Evolutionary conservation across 306 rosid genomes (phyloP), one percentile per base, ranked within the genome.

Genomic region (Fragaria ananassa): DNA sequence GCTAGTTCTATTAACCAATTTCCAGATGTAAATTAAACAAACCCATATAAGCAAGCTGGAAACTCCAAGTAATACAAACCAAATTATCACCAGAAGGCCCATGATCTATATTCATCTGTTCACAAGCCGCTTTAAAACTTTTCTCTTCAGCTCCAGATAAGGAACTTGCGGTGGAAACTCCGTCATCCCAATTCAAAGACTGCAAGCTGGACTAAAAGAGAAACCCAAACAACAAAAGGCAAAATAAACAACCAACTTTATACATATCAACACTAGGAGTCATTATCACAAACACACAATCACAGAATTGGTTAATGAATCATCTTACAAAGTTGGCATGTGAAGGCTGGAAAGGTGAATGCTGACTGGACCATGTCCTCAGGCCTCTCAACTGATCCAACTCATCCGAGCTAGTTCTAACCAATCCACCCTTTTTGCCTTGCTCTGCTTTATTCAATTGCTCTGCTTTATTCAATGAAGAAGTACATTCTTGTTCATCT

Each of bases 91-190:
- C 72, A 50, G 29, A 37, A 25, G 12, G 68, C 14, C n/a, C 54
- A 71, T 31, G 78, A 62, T 86, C 64, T 58, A 90, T 91, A 84
- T 83, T 87, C 85, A 85, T 86, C 65, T 85, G 88, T 73, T 86
- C 97, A 79, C 83, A 83, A 86, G 86, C 93, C 45, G 90, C 91
- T 72, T 82, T 86, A 72, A 88, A 67, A 51, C 86, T 84, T 79
- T 83, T 90, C 83, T 79, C 96, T 84, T 89, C 92, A 49, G 85
- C 88, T 78, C 83, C 90, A 39, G 87, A 87, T 34, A 89, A 72
- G 50, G 94, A 91, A 78, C 91, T 88, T 25, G 87, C 60, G 0
- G 84, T 84, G 5, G 95, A 86, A 75, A 72, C 82, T 70, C 72
- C 80, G 66, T 91, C 96, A 44, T 85, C 91, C 81, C 73, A 78